Base-by-base conservation (phyloP, 202 grass and related monocot species). In the Carex sylvatica region DNA sequence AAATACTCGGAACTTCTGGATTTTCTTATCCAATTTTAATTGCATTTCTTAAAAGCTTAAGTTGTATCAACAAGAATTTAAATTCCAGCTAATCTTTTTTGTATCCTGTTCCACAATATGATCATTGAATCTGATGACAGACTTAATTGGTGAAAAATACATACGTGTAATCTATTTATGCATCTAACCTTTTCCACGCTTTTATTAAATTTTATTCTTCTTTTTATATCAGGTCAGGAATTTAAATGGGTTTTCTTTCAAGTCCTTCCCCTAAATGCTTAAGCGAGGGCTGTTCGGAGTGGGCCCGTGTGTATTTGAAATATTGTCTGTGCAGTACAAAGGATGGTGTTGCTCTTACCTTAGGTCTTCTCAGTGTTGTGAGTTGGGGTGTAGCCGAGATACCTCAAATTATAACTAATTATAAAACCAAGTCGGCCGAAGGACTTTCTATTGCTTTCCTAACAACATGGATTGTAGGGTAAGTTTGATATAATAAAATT, bases 401-500 rank as follows among this genome's bases (percentile, higher is more conserved):
- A 77, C 96, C 96, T 14, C 96, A 99, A 78, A 99, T 99, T 46
- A 83, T 99, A 20, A 95, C 93, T 4, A 99, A 93, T 85, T 86
- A 89, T 85, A 90, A 83, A 20, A 86, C 88, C 28, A 99, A 99
- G 76, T 96, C 96, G 18, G 95, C 91, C 1, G 96, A 99, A 85
- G 96, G 96, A 16, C 84, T 99, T 56, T 99, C 96, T 5, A 4
- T 90, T 53, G 88, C 91, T 51, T 96, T 99, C 80, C 96, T 99
- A 55, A 84, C 87, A 83, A 96, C 96, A 60, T 99, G 96, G 96
- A 85, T 99, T 66, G 56, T 99, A 42, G 96, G 96, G 96, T 93
- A 91, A 79, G 88, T 18, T 56, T 77, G 74, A 59, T 59, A 36
- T 54, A 60, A 16, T 81, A 74, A 61, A 78, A 65, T 33, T 8